Evolutionary conservation across 164 flowering plant species (phyloP).

Genomic region (Berberis vulgaris): DNA sequence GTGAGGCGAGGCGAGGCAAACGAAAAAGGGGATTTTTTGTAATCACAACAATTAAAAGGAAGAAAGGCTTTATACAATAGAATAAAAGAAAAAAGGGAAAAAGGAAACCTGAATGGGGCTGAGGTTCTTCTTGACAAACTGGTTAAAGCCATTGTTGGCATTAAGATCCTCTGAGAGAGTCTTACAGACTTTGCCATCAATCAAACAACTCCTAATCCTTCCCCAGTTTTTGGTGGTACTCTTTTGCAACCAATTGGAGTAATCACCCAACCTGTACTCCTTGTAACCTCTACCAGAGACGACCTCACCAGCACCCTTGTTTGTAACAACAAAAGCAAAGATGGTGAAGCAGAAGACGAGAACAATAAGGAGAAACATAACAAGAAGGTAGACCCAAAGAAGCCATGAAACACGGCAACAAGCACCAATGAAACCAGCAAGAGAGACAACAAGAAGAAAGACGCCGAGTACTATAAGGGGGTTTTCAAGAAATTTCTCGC

Average conservation of each 20-base stretch:
- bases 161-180: slow-evolving; percentile 5
- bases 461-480: slow-evolving; percentile 41
- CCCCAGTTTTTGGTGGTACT: slow-evolving; percentile 34
- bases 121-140: not conserved
- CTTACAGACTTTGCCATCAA: slow-evolving; percentile 28
- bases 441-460: slow-evolving; percentile 37
- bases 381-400: slow-evolving; percentile 42
- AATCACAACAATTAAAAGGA: too few relatives aligned
- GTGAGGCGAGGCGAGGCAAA: too few relatives aligned
- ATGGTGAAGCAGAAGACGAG: slow-evolving; percentile 32
- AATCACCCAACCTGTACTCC: slow-evolving; percentile 45
- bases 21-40: too few relatives aligned
- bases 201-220: slow-evolving; percentile 38
- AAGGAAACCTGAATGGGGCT: slow-evolving; percentile 15
- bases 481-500: slow-evolving; percentile 33
- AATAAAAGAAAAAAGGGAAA: too few relatives aligned
- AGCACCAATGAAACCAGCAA: slow-evolving; percentile 50
- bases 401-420: slow-evolving; percentile 39
- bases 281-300: slow-evolving; percentile 31
- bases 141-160: not conserved
- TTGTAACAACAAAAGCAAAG: slow-evolving; percentile 48
- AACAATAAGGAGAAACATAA: slow-evolving; percentile 42
- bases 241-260: slow-evolving; percentile 49
- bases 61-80: too few relatives aligned
- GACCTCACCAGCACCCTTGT: slow-evolving; percentile 37